Evolutionary conservation across 1,139 yeast genomes (phyloP).

Genomic region (Saccharomyces hybrid): DNA sequence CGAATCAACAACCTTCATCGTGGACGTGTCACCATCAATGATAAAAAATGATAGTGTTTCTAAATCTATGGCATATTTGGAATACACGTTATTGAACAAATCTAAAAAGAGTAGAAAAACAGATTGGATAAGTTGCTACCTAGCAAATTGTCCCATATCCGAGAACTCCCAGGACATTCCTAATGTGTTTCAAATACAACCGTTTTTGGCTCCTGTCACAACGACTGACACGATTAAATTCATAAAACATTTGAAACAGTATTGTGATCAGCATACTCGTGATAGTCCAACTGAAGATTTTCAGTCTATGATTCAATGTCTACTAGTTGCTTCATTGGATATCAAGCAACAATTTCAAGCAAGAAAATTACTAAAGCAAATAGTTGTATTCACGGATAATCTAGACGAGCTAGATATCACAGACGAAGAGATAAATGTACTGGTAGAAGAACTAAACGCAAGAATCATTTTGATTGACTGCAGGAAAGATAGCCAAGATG

Average conservation of each 20-base stretch:
- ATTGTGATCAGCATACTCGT: neutral
- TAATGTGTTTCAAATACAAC: conserved; percentile 19
- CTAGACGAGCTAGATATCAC: conserved; percentile 34
- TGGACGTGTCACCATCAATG: conserved; percentile 22
- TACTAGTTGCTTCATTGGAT: conserved; percentile 31
- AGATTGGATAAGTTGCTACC: conserved; percentile 26
- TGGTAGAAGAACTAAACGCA: conserved; percentile 20
- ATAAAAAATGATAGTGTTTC: conserved; percentile 9
- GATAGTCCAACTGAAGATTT: conserved; percentile 3
- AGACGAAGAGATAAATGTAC: conserved; percentile 22
- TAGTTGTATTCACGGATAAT: conserved; percentile 44
- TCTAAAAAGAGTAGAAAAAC: conserved; percentile 26
- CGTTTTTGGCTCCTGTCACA: conserved; percentile 24
- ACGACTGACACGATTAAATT: conserved; percentile 7
- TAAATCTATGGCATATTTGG: conserved; percentile 20
- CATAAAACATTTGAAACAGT: conserved; percentile 6
- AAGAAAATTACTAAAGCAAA: conserved; percentile 33
- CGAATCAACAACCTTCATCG: neutral
- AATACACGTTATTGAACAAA: conserved; percentile 24
- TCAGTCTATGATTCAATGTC: conserved; percentile 22
- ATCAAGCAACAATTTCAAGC: conserved; percentile 30
- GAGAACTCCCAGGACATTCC: conserved; percentile 23
- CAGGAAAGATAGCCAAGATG: conserved; percentile 4
- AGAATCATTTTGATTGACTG: conserved; percentile 20
- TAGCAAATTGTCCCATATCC: conserved; percentile 26